Evolutionary conservation across 2,329 filamentous ascomycete species (phyloP).

Genomic region (Fusarium abutilonis): DNA sequence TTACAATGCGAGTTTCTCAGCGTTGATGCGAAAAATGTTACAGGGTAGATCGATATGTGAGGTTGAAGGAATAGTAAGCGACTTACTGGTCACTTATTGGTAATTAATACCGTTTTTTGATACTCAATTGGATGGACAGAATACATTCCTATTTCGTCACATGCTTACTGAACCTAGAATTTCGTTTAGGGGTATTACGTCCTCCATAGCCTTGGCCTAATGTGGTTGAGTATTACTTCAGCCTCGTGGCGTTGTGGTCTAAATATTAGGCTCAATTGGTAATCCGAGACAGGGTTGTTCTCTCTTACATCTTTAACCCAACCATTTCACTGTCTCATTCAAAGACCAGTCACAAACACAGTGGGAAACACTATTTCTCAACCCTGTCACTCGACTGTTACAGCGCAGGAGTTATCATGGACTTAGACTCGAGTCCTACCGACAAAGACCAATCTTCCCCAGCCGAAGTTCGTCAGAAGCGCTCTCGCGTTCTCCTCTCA

Average conservation of each 20-base stretch:
- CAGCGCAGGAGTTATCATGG: constrained; percentile 1
- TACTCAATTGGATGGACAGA: too few relatives aligned
- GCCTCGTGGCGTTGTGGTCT: neutral
- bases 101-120: neutral
- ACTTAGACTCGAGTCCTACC: constrained; percentile 39
- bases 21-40: too few relatives aligned
- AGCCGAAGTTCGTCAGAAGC: constrained; percentile 50
- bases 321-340: neutral
- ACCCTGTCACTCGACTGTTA: too few relatives aligned
- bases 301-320: too few relatives aligned
- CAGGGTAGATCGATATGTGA: too few relatives aligned
- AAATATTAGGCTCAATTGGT: neutral
- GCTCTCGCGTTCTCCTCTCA: constrained; percentile 61
- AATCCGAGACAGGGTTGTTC: neutral
- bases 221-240: neutral
- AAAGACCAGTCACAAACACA: neutral
- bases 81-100: neutral
- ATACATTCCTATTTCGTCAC: too few relatives aligned
- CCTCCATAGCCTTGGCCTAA: neutral
- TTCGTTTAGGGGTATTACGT: neutral
- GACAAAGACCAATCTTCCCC: constrained; percentile 34
- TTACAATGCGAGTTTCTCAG: neutral
- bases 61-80: too few relatives aligned
- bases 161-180: neutral
- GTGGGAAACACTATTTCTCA: too few relatives aligned